These are phyloP conservation scores for Salvia hispanica DNA, from an alignment of 257 asterid species.

Conservation along the genomic window DNA sequence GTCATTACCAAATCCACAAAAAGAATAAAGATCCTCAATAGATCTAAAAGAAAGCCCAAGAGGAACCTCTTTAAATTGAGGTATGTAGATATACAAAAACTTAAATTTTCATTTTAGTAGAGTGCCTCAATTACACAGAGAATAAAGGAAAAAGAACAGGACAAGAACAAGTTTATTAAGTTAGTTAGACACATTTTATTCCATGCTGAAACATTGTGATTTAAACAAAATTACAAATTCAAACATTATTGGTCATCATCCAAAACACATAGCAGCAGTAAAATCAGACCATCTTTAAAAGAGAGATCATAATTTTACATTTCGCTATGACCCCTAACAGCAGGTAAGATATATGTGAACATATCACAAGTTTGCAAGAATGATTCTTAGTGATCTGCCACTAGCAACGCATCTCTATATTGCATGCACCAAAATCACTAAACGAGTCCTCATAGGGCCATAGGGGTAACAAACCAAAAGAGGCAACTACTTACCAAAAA, in stretches of 20 bases:
- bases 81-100: neutral
- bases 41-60: neutral
- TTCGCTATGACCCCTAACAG: neutral
- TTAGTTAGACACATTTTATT: neutral
- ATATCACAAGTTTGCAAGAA: neutral
- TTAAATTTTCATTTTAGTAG: neutral
- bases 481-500: conserved; percentile 16
- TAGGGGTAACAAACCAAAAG: conserved; percentile 11
- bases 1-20: conserved; percentile 3
- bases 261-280: neutral
- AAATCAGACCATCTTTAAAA: neutral
- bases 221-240: neutral
- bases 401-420: neutral
- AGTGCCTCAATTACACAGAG: neutral
- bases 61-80: neutral
- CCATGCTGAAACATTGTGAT: neutral
- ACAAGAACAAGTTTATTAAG: neutral
- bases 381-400: neutral
- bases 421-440: conserved; percentile 9
- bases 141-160: neutral
- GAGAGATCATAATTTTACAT: neutral
- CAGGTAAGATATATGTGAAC: neutral
- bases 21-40: neutral
- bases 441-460: neutral
- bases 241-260: neutral